phyloP scores from a whole-genome alignment of 345 rosid genomes.

The Sonneratia caseolaris region DNA sequence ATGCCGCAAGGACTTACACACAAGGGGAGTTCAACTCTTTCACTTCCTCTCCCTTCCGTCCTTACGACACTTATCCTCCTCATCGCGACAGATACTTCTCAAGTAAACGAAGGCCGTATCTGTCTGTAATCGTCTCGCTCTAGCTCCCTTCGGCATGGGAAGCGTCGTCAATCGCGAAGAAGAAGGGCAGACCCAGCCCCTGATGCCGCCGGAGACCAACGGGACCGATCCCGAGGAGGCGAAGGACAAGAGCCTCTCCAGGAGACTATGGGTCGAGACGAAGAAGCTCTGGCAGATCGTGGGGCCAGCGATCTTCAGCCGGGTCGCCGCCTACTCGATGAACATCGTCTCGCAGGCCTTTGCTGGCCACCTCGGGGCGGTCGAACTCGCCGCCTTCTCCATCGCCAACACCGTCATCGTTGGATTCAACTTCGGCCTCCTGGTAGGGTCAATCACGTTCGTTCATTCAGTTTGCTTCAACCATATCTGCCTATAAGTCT shows the following conservation, averaged over 20 bases:
- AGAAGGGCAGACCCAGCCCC: background rate
- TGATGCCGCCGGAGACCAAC: background rate
- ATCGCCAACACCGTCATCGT: conserved; percentile 44
- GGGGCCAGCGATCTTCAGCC: conserved; percentile 35
- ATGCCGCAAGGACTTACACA: too few species aligned
- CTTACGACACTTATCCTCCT: too few species aligned
- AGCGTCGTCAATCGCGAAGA: background rate
- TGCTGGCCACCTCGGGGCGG: conserved; percentile 36
- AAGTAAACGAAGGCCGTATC: too few species aligned
- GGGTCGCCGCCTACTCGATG: conserved; percentile 30
- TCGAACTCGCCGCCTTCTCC: conserved; percentile 47
- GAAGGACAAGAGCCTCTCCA: background rate
- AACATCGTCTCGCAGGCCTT: conserved; percentile 34
- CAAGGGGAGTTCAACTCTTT: too few species aligned
- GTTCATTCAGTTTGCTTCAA: background rate
- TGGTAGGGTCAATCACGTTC: conserved; percentile 17
- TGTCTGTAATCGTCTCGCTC: background rate
- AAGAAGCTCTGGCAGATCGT: conserved; percentile 35
- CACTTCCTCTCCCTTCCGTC: too few species aligned
- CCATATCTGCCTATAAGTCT: background rate
- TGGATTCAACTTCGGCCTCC: conserved; percentile 33
- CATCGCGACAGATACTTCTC: too few species aligned
- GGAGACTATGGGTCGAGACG: conserved; percentile 35
- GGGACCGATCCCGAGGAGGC: background rate
- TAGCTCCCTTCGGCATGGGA: background rate